Conservation (phyloP, 169 alveolate species). For the Babesia ovata region DNA sequence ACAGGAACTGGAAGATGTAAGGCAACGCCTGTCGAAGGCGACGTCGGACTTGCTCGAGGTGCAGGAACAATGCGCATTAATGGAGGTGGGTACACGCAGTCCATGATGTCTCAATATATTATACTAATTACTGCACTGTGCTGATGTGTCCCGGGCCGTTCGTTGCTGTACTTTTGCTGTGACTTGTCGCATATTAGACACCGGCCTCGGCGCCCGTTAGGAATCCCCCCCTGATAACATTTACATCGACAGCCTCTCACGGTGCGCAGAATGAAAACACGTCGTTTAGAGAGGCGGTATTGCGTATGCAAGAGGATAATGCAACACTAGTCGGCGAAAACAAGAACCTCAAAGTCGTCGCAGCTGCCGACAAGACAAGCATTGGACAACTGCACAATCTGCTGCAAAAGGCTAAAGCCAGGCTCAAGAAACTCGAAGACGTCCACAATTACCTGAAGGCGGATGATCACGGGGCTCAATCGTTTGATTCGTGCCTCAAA, state of each 20-base stretch:
- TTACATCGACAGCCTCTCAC: neutral
- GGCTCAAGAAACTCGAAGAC: conserved; percentile 28
- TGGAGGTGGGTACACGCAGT: conserved; percentile 3
- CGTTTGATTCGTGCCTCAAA: conserved; percentile 8
- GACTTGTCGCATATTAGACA: neutral
- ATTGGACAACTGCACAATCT: conserved; percentile 26
- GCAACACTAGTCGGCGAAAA: conserved; percentile 15
- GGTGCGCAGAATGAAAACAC: conserved; percentile 34
- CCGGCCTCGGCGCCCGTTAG: neutral
- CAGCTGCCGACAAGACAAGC: conserved; percentile 44
- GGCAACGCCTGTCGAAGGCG: conserved; percentile 26
- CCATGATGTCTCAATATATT: neutral
- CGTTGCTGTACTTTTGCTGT: neutral
- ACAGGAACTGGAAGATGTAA: conserved; percentile 15
- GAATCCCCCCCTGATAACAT: too few relatives aligned
- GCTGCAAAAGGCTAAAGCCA: conserved; percentile 7
- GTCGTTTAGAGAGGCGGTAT: conserved; percentile 10
- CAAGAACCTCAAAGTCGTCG: conserved; percentile 29
- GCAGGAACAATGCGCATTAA: conserved; percentile 3
- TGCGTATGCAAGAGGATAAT: neutral
- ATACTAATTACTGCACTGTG: neutral
- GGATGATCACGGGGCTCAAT: neutral
- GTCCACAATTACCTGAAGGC: conserved; percentile 25
- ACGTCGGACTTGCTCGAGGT: conserved; percentile 38
- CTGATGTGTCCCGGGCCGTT: neutral